phyloP scores from a whole-genome alignment of 495 filamentous ascomycete species.

The Aspergillus heteromorphus region DNA sequence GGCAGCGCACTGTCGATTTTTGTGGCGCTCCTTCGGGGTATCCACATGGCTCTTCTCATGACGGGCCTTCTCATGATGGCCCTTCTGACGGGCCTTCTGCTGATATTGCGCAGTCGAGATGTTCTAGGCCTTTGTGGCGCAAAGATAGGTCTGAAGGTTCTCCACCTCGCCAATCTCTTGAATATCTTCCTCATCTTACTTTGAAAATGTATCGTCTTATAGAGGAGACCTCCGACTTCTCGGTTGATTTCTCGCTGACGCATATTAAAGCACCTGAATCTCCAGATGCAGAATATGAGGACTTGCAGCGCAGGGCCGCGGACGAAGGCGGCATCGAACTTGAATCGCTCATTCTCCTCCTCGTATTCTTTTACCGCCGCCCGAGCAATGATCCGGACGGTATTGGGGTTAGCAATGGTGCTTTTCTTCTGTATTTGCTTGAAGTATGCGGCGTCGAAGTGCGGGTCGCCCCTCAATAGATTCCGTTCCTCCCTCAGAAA shows the following conservation, averaged over 20 bases:
- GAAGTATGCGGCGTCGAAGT: slow-evolving; percentile 27
- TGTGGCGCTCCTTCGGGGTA: too few species aligned
- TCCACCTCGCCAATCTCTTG: too few species aligned
- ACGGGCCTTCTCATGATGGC: too few species aligned
- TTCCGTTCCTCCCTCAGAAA: slow-evolving; percentile 21
- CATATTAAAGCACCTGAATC: slow-evolving; percentile 29
- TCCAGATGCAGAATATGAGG: slow-evolving; percentile 34
- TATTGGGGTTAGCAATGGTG: slow-evolving; percentile 33
- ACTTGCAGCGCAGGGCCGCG: slow-evolving; percentile 15
- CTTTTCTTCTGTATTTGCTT: slow-evolving; percentile 21
- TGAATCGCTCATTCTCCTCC: background rate
- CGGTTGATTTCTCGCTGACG: slow-evolving; percentile 27
- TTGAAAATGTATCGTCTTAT: slow-evolving; percentile 8
- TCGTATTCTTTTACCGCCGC: slow-evolving; percentile 32
- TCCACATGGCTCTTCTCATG: too few species aligned
- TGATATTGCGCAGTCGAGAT: too few species aligned
- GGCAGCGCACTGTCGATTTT: too few species aligned
- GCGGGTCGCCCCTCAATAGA: slow-evolving; percentile 19
- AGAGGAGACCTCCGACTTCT: slow-evolving; percentile 30
- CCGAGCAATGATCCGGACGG: slow-evolving; percentile 37
- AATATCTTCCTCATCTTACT: background rate
- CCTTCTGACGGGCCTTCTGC: too few species aligned
- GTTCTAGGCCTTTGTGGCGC: too few species aligned
- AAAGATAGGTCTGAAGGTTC: background rate
- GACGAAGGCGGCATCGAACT: background rate